Conservation (phyloP, 2,329 filamentous ascomycete species). For the Diaporthe vexans region DNA sequence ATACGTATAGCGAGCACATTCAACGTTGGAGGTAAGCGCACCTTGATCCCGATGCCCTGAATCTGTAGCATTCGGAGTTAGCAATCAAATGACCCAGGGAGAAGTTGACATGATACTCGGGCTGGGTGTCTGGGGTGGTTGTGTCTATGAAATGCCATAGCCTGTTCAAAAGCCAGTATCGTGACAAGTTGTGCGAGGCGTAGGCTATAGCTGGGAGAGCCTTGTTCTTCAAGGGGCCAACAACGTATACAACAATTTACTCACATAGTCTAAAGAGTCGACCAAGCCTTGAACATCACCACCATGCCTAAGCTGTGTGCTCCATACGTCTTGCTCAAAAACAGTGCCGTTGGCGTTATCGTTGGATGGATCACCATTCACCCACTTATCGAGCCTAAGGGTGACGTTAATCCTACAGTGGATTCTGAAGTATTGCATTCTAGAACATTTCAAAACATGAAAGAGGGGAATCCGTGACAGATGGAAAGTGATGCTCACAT, state of each 20-base stretch:
- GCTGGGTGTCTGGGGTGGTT: too few species aligned
- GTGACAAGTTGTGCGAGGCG: background rate
- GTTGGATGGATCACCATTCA: slow-evolving; percentile 75
- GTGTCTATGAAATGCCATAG: background rate
- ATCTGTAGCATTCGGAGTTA: slow-evolving; percentile 48
- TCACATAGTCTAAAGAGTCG: slow-evolving; percentile 70
- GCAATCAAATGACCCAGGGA: background rate
- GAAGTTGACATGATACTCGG: background rate
- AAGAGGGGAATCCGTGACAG: too few species aligned
- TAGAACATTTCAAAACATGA: too few species aligned
- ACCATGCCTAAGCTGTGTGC: slow-evolving; percentile 73
- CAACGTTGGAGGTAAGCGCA: slow-evolving; percentile 43
- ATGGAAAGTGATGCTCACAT: slow-evolving; percentile 51
- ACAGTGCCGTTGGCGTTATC: slow-evolving; percentile 73
- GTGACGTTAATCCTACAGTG: too few species aligned
- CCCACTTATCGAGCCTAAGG: slow-evolving; percentile 66
- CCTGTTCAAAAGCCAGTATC: background rate
- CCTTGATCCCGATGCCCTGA: slow-evolving; percentile 75
- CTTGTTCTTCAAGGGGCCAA: background rate
- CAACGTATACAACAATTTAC: background rate
- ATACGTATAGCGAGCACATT: background rate
- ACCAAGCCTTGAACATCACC: slow-evolving; percentile 71
- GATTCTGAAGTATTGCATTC: too few species aligned
- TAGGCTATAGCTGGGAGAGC: background rate
- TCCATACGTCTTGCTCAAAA: slow-evolving; percentile 72